Base-by-base conservation (phyloP, 768 basidiomycete species). In the Imleria badia region DNA sequence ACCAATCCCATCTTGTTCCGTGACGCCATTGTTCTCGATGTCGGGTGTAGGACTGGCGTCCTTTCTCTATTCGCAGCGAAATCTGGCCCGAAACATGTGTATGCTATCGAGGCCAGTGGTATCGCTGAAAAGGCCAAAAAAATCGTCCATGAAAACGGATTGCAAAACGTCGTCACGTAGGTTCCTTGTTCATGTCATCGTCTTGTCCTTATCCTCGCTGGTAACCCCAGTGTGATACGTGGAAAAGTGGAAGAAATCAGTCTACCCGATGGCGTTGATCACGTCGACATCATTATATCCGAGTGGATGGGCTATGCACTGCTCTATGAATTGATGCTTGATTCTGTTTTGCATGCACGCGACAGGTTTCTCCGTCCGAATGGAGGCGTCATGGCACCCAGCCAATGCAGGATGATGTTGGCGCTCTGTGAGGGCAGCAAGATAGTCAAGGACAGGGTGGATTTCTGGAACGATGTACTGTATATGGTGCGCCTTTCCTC, bases 301-400 rank as follows among this genome's bases (percentile, higher is more conserved):
- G 96, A 99, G 72, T 98, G 96, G 96, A 98, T 98, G 96, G 94
- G 86, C 15, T 93, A 92, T 64, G 87, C 86, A 1, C 76, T 93
- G 22, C 80, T 98, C 20, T 98, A 98, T 71, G 96, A 99, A 72
- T 91, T 89, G 40, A 98, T 99, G 96, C 81, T 98, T 33, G 96
- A 98, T 70, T 96, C 94, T 2, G 96, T 99, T 17, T 75, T 99
- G 19, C 74, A 76, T 56, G 96, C 96, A 0, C 81, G 96, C 17
- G 94, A 98, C 69, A 81, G 87, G 20, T 98, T 93, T 74, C 77
- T 98, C 31, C 76, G 76, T 45, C 82, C 86, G 0, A 72, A 67
- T 1, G 81, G 72, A 6, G 94, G 95, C 2, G 73, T 97, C 23
- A 87, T 98, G 86, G 93, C 89, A 1, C 95, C 96, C 0, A 92